phyloP scores from a whole-genome alignment of 805 yeast genomes.

The Metschnikowia corniflorae region DNA sequence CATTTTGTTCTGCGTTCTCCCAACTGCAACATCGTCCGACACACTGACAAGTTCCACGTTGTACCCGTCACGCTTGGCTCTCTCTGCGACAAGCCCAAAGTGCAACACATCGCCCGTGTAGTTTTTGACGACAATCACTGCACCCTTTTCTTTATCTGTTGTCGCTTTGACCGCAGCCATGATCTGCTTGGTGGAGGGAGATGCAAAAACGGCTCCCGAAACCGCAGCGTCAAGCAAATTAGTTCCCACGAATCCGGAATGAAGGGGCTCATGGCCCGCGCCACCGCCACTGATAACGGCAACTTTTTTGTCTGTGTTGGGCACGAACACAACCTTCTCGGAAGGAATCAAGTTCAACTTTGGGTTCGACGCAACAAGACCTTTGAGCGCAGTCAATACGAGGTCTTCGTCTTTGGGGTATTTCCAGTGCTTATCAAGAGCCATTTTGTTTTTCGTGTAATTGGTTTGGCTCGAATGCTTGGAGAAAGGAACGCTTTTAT shows the following conservation, averaged over 20 bases:
- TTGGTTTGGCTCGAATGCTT: too few species aligned
- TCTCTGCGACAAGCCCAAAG: slow-evolving; percentile 87
- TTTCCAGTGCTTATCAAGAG: slow-evolving; percentile 45
- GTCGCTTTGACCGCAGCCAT: slow-evolving; percentile 63
- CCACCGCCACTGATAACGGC: slow-evolving; percentile 89
- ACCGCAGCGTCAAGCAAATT: slow-evolving; percentile 85
- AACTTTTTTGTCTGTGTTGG: slow-evolving; percentile 49
- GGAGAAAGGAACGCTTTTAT: too few species aligned
- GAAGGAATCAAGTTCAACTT: slow-evolving; percentile 48
- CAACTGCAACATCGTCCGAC: slow-evolving; percentile 93
- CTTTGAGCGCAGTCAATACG: slow-evolving; percentile 47
- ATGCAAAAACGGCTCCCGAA: slow-evolving; percentile 87
- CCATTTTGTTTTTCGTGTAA: too few species aligned
- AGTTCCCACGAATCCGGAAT: slow-evolving; percentile 85
- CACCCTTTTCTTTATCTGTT: slow-evolving; percentile 52
- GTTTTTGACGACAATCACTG: slow-evolving; percentile 78
- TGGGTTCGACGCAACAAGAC: slow-evolving; percentile 55
- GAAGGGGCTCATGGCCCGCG: slow-evolving; percentile 93
- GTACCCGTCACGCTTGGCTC: slow-evolving; percentile 76
- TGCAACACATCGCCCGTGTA: slow-evolving; percentile 94
- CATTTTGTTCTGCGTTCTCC: slow-evolving; percentile 81
- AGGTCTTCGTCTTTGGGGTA: slow-evolving; percentile 42
- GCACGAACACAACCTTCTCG: slow-evolving; percentile 53
- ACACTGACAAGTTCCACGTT: slow-evolving; percentile 71
- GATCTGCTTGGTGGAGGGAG: slow-evolving; percentile 91